Conservation (phyloP, 2,329 filamentous ascomycete genomes). For the Dactylellina sp. region DNA sequence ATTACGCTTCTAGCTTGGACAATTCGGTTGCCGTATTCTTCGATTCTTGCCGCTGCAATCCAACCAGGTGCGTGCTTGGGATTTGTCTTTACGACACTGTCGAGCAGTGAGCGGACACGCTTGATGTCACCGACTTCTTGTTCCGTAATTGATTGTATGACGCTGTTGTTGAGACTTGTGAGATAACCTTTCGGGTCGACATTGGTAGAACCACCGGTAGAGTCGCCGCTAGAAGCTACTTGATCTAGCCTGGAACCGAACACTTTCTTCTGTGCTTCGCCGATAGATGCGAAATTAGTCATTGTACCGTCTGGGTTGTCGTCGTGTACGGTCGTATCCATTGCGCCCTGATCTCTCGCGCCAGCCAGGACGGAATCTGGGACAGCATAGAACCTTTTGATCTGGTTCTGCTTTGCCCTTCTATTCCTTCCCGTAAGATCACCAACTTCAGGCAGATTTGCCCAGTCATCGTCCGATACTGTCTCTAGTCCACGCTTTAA, state of each 20-base stretch:
- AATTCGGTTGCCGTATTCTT: slow-evolving; percentile 91
- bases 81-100: slow-evolving; percentile 97
- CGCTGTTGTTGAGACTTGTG: slow-evolving; percentile 84
- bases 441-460: slow-evolving; percentile 91
- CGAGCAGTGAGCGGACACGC: slow-evolving; percentile 88
- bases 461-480: slow-evolving; percentile 96
- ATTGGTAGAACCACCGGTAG: slow-evolving; percentile 83
- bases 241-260: slow-evolving; percentile 93
- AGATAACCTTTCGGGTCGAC: slow-evolving; percentile 97
- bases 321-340: slow-evolving; percentile 88
- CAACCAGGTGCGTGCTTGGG: slow-evolving; percentile 93
- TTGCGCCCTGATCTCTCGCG: slow-evolving; percentile 80
- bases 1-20: slow-evolving; percentile 91
- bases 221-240: slow-evolving; percentile 77
- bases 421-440: slow-evolving; percentile 96
- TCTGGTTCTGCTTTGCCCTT: slow-evolving; percentile 71
- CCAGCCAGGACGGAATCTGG: slow-evolving; percentile 94
- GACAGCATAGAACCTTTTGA: slow-evolving; percentile 82
- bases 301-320: slow-evolving; percentile 85
- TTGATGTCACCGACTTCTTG: slow-evolving; percentile 94
- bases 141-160: slow-evolving; percentile 76
- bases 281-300: slow-evolving; percentile 98
- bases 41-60: slow-evolving; percentile 91
- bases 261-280: slow-evolving; percentile 94
- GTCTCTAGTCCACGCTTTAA: slow-evolving; percentile 88